These are phyloP conservation scores for Silybum marianum DNA, from an alignment of 129 eudicot genomes.

Conservation along the genomic window DNA sequence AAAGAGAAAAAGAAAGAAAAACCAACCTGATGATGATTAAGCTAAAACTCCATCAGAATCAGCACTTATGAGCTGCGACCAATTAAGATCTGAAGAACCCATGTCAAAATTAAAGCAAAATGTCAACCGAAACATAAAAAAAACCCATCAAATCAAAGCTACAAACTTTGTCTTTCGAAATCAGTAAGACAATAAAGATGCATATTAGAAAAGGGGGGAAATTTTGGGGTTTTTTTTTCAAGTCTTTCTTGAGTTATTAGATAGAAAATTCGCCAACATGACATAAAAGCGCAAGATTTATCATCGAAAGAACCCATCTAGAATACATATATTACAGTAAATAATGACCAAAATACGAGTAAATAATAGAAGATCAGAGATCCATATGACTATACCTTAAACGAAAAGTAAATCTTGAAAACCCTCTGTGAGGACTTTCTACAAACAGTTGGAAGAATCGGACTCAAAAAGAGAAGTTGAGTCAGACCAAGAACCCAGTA, in stretches of 20 bases:
- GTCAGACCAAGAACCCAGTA: slow-evolving; percentile 24
- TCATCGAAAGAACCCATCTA: background rate
- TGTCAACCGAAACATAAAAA: slow-evolving; percentile 10
- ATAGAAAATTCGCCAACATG: background rate
- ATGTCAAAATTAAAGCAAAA: slow-evolving; percentile 22
- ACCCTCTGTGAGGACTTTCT: slow-evolving; percentile 24
- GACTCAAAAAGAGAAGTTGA: slow-evolving; percentile 29
- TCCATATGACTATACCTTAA: slow-evolving; percentile 36
- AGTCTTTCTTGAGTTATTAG: background rate
- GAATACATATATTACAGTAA: background rate
- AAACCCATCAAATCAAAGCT: slow-evolving; percentile 17
- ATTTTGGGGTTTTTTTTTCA: background rate
- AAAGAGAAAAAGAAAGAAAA: slow-evolving; percentile 8
- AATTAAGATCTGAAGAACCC: slow-evolving; percentile 40
- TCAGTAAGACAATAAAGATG: background rate
- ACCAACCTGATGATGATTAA: slow-evolving; percentile 30
- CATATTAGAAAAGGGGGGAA: background rate
- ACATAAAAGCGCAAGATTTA: background rate
- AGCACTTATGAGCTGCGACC: slow-evolving; percentile 15
- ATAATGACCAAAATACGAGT: background rate
- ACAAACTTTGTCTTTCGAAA: slow-evolving; percentile 8
- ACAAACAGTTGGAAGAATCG: slow-evolving; percentile 39
- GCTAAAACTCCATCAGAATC: slow-evolving; percentile 23
- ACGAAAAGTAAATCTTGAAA: slow-evolving; percentile 29
- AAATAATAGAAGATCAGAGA: slow-evolving; percentile 34